Evolutionary conservation across 805 yeast genomes (phyloP).

Genomic region (Metschnikowia gruessii): DNA sequence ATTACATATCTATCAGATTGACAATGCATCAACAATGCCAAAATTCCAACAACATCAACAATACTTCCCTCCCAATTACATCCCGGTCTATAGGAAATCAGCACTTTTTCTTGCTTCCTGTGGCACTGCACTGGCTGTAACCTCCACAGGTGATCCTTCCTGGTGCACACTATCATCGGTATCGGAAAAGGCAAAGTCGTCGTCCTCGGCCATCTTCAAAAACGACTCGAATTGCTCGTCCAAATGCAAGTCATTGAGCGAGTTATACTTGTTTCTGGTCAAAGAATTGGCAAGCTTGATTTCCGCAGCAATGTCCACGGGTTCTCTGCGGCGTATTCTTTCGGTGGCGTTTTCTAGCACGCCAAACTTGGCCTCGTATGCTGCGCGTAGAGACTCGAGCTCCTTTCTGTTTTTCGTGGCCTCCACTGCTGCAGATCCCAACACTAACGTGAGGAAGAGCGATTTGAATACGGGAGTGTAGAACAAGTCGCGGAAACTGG

Average conservation of each 20-base stretch:
- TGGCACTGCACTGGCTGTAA: background rate
- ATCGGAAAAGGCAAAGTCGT: background rate
- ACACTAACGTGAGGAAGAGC: constrained; percentile 34
- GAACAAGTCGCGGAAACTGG: constrained; percentile 28
- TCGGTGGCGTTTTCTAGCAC: constrained; percentile 32
- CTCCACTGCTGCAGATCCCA: constrained; percentile 48
- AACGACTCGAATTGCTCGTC: constrained; percentile 39
- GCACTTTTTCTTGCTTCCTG: constrained; percentile 5
- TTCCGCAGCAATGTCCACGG: constrained; percentile 43
- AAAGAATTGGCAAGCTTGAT: constrained; percentile 42
- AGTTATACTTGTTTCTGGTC: constrained; percentile 35
- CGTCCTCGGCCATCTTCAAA: constrained; percentile 30
- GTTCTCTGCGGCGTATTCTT: constrained; percentile 32
- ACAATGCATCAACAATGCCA: no score
- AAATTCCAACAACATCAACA: no score
- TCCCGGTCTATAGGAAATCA: constrained; percentile 7
- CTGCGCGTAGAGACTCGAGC: constrained; percentile 40
- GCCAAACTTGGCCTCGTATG: constrained; percentile 35
- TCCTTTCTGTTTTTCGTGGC: constrained; percentile 44
- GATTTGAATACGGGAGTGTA: constrained; percentile 38
- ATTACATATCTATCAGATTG: no score
- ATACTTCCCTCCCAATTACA: no score
- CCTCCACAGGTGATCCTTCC: background rate
- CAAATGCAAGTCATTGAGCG: constrained; percentile 36
- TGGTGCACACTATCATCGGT: background rate